A percentile compares a stretch with the other conserved stretches of the same genome.
Conservation (phyloP, 1,139 yeast species). For the Yarrowia galli region DNA sequence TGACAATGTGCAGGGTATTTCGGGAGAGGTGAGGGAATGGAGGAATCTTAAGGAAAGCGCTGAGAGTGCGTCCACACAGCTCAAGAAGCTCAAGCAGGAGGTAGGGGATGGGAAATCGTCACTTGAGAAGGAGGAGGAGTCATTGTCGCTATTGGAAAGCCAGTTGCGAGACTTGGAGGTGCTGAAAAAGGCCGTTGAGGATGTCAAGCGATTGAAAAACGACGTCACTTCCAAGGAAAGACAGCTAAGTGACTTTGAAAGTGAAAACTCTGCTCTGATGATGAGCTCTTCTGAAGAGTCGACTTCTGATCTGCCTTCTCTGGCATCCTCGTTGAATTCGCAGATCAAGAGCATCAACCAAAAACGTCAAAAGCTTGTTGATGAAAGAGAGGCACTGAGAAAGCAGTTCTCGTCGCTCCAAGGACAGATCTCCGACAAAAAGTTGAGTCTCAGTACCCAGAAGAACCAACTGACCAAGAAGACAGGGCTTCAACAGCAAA, state of each 20-base stretch:
- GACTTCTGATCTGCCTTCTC: constrained; percentile 6
- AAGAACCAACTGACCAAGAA: constrained; percentile 23
- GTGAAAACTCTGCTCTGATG: neutral
- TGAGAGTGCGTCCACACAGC: neutral
- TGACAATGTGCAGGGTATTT: constrained; percentile 42
- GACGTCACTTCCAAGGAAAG: neutral
- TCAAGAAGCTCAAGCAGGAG: constrained; percentile 2
- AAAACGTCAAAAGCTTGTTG: constrained; percentile 21
- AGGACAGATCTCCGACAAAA: constrained; percentile 25
- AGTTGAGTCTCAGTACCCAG: constrained; percentile 12
- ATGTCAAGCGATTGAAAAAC: constrained; percentile 2
- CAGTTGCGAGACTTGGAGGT: constrained; percentile 7
- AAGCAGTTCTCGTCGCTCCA: constrained; percentile 13
- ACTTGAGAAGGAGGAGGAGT: constrained; percentile 15
- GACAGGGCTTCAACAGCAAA: constrained; percentile 11
- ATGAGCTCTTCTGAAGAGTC: constrained; percentile 6
- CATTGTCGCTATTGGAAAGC: constrained; percentile 2
- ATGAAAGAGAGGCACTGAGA: constrained; percentile 18
- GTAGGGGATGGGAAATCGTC: neutral
- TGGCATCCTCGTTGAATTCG: constrained; percentile 3
- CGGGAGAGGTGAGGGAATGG: constrained; percentile 38
- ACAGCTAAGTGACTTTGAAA: constrained; percentile 9
- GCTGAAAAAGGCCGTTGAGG: constrained; percentile 11
- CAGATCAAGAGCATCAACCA: constrained; percentile 19
- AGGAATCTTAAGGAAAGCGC: neutral